Percentiles rank a stretch among this genome's conserved stretches.
phyloP scores from a whole-genome alignment of 768 basidiomycete species.

The Mycena epipterygia region DNA sequence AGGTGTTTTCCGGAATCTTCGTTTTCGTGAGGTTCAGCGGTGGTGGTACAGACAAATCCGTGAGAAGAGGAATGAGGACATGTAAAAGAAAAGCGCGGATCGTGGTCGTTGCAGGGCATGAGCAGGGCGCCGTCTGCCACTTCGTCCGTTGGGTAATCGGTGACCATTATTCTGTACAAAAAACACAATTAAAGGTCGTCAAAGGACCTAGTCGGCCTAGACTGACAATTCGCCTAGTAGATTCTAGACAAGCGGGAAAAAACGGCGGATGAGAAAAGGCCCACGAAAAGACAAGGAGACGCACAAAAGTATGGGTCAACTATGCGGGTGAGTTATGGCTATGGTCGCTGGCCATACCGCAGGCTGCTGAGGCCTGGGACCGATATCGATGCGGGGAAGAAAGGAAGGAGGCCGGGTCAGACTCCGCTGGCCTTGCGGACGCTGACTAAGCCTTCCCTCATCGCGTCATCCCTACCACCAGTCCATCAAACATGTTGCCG shows the following conservation, averaged over 20 bases:
- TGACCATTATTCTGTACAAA: conserved; percentile 32
- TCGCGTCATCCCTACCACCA: too few relatives aligned
- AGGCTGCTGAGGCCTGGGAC: neutral
- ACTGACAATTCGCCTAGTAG: conserved; percentile 32
- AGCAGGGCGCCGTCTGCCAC: neutral
- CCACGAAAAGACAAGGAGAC: conserved; percentile 7
- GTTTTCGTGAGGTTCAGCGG: conserved; percentile 10
- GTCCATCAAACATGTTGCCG: conserved; percentile 22
- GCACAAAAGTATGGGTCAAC: conserved; percentile 21
- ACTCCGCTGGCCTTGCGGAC: conserved; percentile 19
- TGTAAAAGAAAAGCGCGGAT: conserved; percentile 27
- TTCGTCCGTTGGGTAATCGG: conserved; percentile 8
- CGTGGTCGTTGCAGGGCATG: conserved; percentile 15
- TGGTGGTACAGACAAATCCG: conserved; percentile 34
- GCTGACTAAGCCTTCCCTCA: neutral
- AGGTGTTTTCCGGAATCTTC: conserved; percentile 2
- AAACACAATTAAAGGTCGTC: conserved; percentile 16
- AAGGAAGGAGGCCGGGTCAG: conserved; percentile 6
- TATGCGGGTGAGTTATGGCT: conserved; percentile 1
- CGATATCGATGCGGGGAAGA: conserved; percentile 27
- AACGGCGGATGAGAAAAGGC: conserved; percentile 9
- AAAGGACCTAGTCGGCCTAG: neutral
- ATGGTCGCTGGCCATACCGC: conserved; percentile 21
- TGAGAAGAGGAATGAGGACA: conserved; percentile 29
- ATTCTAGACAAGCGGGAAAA: conserved; percentile 10